These are phyloP conservation scores for Scheffersomyces stambukii DNA, from an alignment of 1,139 yeast genomes.

Conservation along the genomic window DNA sequence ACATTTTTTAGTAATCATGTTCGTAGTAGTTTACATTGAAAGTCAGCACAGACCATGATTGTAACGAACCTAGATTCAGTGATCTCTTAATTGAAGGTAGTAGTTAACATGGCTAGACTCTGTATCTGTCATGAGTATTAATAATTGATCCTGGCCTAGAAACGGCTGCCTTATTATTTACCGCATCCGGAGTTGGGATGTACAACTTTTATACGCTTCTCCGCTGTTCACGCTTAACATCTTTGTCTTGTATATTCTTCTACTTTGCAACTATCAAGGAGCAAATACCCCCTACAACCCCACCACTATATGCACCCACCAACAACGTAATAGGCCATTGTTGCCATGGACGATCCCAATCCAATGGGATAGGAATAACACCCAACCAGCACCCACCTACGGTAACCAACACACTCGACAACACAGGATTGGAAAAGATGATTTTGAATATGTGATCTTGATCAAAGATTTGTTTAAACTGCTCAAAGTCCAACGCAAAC, in stretches of 20 bases:
- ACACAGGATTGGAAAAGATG: conserved; percentile 32
- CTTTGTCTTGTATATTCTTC: not conserved
- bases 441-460: conserved; percentile 19
- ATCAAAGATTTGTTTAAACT: conserved; percentile 20
- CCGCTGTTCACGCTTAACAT: no score
- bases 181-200: no score
- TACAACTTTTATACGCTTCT: not conserved
- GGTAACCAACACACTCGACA: conserved; percentile 44
- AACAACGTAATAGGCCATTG: conserved; percentile 91
- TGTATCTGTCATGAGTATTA: no score
- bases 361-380: conserved; percentile 88
- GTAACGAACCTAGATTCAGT: no score
- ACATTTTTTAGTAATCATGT: no score
- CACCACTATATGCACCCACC: conserved; percentile 75
- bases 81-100: no score
- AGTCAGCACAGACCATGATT: no score
- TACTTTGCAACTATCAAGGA: conserved; percentile 9
- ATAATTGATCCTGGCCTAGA: no score
- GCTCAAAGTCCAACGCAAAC: conserved; percentile 51
- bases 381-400: conserved; percentile 88
- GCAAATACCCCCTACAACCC: conserved; percentile 48
- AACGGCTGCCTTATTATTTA: no score
- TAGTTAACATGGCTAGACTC: no score
- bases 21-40: no score
- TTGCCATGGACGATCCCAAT: conserved; percentile 99